A percentile compares a stretch with the other conserved stretches of the same genome.
Conservation (phyloP, 2,329 filamentous ascomycete species). For the Neoascochyta sp. region DNA sequence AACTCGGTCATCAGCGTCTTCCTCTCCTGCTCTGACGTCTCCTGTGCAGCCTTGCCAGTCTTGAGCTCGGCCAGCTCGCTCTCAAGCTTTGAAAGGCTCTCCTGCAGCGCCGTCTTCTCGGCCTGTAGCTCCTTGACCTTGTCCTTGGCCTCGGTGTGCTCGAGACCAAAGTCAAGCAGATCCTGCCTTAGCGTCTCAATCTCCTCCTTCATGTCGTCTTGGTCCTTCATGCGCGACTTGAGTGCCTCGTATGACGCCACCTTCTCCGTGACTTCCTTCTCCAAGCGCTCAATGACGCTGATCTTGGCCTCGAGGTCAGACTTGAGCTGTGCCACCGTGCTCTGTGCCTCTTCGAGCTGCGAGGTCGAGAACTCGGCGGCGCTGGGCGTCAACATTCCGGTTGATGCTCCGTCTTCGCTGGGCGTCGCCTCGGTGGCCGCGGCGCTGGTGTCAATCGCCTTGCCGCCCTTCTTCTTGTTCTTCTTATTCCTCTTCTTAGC, state of each 20-base stretch:
- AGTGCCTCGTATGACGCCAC: slow-evolving; percentile 70
- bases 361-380: slow-evolving; percentile 44
- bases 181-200: slow-evolving; percentile 80
- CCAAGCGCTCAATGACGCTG: slow-evolving; percentile 28
- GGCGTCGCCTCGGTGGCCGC: slow-evolving; percentile 37
- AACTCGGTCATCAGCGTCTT: slow-evolving; percentile 61
- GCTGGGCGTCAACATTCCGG: slow-evolving; percentile 31
- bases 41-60: slow-evolving; percentile 45
- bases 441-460: slow-evolving; percentile 32
- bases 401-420: slow-evolving; percentile 39
- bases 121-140: slow-evolving; percentile 64
- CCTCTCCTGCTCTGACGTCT: slow-evolving; percentile 51
- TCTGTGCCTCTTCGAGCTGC: slow-evolving; percentile 29
- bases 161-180: slow-evolving; percentile 72
- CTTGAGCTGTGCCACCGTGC: slow-evolving; percentile 28
- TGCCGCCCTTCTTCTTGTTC: slow-evolving; percentile 78
- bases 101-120: slow-evolving; percentile 64
- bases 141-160: slow-evolving; percentile 80
- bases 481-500: slow-evolving; percentile 75
- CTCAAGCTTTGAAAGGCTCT: slow-evolving; percentile 65
- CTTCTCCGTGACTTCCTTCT: slow-evolving; percentile 48
- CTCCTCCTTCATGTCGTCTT: slow-evolving; percentile 76
- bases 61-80: slow-evolving; percentile 62
- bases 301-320: slow-evolving; percentile 37
- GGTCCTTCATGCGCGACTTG: slow-evolving; percentile 66